Evolutionary conservation across 768 basidiomycete genomes (phyloP).

Genomic region (Strobilomyces echinocephalus): DNA sequence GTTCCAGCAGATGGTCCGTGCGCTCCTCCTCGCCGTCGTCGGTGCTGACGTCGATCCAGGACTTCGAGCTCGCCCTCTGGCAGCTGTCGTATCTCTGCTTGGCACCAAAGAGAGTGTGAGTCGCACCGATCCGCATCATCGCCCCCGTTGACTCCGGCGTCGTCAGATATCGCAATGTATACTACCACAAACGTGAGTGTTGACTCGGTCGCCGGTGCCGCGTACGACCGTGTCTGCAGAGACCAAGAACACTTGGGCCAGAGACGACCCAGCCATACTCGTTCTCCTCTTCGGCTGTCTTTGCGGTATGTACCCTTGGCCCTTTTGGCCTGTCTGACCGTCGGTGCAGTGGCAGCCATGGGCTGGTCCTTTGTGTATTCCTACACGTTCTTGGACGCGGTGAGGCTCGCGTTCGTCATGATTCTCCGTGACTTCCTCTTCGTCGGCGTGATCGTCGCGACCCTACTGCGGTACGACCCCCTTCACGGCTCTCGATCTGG

Average conservation of each 20-base stretch:
- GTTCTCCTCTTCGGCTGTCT: conserved; percentile 80
- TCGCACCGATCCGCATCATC: neutral
- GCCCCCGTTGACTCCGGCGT: conserved; percentile 10
- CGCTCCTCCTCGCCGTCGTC: neutral
- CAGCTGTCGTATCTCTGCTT: conserved; percentile 92
- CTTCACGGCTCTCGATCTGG: conserved; percentile 3
- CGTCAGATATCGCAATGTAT: conserved; percentile 86
- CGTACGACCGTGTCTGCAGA: conserved; percentile 43
- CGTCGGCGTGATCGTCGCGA: conserved; percentile 68
- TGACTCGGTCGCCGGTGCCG: neutral
- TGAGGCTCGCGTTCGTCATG: conserved; percentile 74
- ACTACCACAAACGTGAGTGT: conserved; percentile 89
- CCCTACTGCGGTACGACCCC: conserved; percentile 59
- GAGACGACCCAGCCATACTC: conserved; percentile 95
- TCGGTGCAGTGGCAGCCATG: conserved; percentile 61
- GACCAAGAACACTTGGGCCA: conserved; percentile 97
- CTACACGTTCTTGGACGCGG: conserved; percentile 47
- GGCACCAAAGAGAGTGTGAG: conserved; percentile 86
- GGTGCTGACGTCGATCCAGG: conserved; percentile 43
- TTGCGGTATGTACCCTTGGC: conserved; percentile 41
- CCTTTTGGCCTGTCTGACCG: neutral
- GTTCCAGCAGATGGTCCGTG: conserved; percentile 80
- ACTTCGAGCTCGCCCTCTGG: conserved; percentile 96
- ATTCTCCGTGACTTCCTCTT: conserved; percentile 85
- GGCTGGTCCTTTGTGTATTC: conserved; percentile 87